Evolutionary conservation across 2,329 filamentous ascomycete genomes (phyloP).

Genomic region (Aspergillus pseudoglaucus): DNA sequence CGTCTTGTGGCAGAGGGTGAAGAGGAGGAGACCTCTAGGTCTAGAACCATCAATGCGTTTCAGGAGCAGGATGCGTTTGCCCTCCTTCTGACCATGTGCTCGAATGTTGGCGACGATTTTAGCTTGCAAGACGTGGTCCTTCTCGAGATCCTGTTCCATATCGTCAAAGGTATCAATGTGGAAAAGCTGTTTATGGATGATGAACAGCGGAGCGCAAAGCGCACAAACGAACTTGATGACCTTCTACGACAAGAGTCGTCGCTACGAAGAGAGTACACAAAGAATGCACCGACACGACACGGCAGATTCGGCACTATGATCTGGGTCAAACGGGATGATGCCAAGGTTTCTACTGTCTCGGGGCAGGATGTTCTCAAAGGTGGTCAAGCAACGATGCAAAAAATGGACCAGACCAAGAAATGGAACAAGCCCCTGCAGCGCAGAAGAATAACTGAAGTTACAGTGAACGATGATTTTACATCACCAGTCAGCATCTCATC

Average conservation of each 20-base stretch:
- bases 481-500: slow-evolving; percentile 62
- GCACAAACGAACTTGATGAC: slow-evolving; percentile 64
- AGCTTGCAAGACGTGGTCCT: slow-evolving; percentile 80
- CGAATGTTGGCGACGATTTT: slow-evolving; percentile 92
- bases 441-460: slow-evolving; percentile 56
- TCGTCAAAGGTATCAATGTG: slow-evolving; percentile 82
- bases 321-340: slow-evolving; percentile 83
- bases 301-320: slow-evolving; percentile 96
- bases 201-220: slow-evolving; percentile 60
- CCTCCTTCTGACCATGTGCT: slow-evolving; percentile 76
- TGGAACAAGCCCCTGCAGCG: slow-evolving; percentile 72
- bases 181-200: slow-evolving; percentile 81
- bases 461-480: slow-evolving; percentile 64
- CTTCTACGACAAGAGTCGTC: slow-evolving; percentile 76
- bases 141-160: slow-evolving; percentile 84
- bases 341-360: slow-evolving; percentile 77
- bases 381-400: slow-evolving; percentile 65
- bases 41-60: slow-evolving; percentile 80
- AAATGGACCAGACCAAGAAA: slow-evolving; percentile 86
- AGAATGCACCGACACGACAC: slow-evolving; percentile 75
- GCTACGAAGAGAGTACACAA: slow-evolving; percentile 72
- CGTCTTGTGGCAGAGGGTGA: slow-evolving; percentile 75
- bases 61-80: slow-evolving; percentile 86
- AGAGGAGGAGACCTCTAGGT: slow-evolving; percentile 80
- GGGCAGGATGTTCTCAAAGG: slow-evolving; percentile 79